Evolutionary conservation across 164 flowering plant species (phyloP).

Genomic region (Malania oleifera): DNA sequence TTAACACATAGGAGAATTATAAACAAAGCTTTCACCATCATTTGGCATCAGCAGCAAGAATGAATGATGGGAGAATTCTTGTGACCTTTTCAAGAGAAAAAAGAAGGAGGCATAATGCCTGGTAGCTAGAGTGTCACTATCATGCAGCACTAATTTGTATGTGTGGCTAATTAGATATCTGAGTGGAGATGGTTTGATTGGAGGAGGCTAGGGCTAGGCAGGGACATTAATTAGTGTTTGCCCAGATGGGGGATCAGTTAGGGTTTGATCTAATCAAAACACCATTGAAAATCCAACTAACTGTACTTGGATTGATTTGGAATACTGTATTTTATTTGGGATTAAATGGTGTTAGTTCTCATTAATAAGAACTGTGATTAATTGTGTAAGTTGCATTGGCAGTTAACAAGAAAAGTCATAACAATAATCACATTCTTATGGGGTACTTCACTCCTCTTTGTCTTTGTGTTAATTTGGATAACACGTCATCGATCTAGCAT

Average conservation of each 20-base stretch:
- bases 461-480: constrained; percentile 16
- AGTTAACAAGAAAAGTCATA: constrained; percentile 4
- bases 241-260: no score
- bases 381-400: no score
- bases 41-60: no score
- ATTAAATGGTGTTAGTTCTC: constrained; percentile 14
- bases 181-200: constrained; percentile 10
- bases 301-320: constrained; percentile 13
- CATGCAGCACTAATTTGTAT: constrained; percentile 13
- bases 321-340: constrained; percentile 6
- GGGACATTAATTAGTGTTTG: not conserved
- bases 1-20: no score
- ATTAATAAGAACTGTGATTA: not conserved
- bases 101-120: not conserved
- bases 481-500: constrained; percentile 19
- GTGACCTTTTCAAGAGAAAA: not conserved
- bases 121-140: constrained; percentile 26
- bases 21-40: no score
- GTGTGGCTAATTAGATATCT: no score
- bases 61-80: no score
- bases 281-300: constrained; percentile 15
- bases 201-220: not conserved
- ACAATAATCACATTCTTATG: constrained; percentile 14
- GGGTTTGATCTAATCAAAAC: constrained; percentile 10
- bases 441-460: constrained; percentile 23